phyloP scores from a whole-genome alignment of 768 basidiomycete species.

The Hortiboletus campestris region DNA sequence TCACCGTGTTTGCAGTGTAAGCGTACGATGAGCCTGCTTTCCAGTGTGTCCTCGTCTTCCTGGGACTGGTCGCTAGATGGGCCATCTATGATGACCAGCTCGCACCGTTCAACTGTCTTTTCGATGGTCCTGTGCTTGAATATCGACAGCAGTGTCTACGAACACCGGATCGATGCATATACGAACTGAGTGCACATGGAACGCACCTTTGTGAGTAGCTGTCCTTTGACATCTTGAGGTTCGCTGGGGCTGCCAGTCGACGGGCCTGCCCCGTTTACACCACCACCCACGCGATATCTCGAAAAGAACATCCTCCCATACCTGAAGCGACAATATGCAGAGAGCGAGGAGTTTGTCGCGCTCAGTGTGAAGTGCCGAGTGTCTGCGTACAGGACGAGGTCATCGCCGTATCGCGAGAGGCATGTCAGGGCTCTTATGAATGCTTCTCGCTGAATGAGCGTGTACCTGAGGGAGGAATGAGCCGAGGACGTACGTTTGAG shows the following conservation, averaged over 20 bases:
- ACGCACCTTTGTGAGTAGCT: slow-evolving; percentile 66
- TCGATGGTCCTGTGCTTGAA: slow-evolving; percentile 73
- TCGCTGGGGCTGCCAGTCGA: slow-evolving; percentile 22
- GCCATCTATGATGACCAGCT: slow-evolving; percentile 64
- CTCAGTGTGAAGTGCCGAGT: slow-evolving; percentile 61
- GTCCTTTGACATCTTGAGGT: slow-evolving; percentile 56
- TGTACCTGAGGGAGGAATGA: slow-evolving; percentile 12
- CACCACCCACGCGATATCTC: slow-evolving; percentile 49
- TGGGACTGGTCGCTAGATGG: slow-evolving; percentile 35
- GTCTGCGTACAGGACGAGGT: slow-evolving; percentile 67
- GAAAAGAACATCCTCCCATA: slow-evolving; percentile 69
- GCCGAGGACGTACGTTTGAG: slow-evolving; percentile 40
- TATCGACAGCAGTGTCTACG: slow-evolving; percentile 67
- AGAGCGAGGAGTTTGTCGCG: slow-evolving; percentile 74
- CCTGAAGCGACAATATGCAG: slow-evolving; percentile 79
- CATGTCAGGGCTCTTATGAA: slow-evolving; percentile 75
- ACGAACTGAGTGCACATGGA: background rate
- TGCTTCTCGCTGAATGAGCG: slow-evolving; percentile 43
- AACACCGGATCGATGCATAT: background rate
- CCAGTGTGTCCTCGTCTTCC: slow-evolving; percentile 53
- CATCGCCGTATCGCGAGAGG: slow-evolving; percentile 80
- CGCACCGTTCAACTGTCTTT: slow-evolving; percentile 74
- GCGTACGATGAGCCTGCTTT: slow-evolving; percentile 69
- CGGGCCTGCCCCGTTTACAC: slow-evolving; percentile 14
- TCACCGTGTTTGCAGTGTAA: slow-evolving; percentile 83